phyloP scores from a whole-genome alignment of 345 rosid species.

The Bruguiera parviflora region DNA sequence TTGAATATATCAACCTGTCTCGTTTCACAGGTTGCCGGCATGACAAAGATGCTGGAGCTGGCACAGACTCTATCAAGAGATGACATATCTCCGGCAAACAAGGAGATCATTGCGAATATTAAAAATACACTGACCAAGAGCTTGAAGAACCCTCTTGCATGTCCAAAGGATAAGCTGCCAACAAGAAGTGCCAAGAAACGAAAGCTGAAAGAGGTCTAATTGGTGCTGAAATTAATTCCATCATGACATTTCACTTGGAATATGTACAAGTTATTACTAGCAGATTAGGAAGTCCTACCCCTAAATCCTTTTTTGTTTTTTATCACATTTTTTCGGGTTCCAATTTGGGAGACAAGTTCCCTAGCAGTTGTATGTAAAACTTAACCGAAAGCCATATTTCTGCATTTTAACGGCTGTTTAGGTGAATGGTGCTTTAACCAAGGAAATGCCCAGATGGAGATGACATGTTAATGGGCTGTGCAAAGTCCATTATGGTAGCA shows the following conservation, averaged over 20 bases:
- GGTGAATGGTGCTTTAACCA: not conserved
- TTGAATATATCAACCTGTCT: not conserved
- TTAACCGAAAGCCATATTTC: not conserved
- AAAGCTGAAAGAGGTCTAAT: constrained; percentile 2
- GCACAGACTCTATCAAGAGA: constrained; percentile 14
- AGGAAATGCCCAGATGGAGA: not conserved
- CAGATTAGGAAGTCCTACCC: too few species aligned
- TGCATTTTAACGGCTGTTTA: not conserved
- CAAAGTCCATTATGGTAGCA: not conserved
- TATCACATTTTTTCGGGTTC: too few species aligned
- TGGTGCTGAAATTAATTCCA: not conserved
- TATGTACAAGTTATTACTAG: too few species aligned
- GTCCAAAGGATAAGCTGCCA: constrained; percentile 8
- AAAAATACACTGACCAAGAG: constrained; percentile 4
- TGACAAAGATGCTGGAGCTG: constrained; percentile 16
- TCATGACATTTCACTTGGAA: too few species aligned
- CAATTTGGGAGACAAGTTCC: not conserved
- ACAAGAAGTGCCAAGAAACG: constrained; percentile 12
- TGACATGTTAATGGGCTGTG: not conserved
- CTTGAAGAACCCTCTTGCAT: constrained; percentile 13
- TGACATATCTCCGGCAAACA: not conserved
- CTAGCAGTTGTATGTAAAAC: too few species aligned
- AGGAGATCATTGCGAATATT: constrained; percentile 2
- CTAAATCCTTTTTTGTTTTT: too few species aligned
- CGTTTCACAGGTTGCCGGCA: constrained; percentile 5